Conservation (phyloP, 2,329 filamentous ascomycete genomes). For the Ophiocordyceps camponoti-leonardi region DNA sequence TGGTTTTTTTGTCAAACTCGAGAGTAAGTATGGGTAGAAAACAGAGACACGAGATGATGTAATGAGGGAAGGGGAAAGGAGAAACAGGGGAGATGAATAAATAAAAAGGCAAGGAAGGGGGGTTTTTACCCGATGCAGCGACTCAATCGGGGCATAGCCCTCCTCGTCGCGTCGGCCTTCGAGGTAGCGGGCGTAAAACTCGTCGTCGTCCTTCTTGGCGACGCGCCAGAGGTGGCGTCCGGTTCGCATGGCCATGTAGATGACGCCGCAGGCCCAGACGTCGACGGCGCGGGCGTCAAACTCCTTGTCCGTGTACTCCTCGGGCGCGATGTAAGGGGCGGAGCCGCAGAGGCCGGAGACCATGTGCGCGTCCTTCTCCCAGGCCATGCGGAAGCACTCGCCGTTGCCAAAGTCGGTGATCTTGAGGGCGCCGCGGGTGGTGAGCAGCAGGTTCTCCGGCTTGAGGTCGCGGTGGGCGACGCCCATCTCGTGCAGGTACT, state of each 20-base stretch:
- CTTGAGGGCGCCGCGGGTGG: conserved; percentile 81
- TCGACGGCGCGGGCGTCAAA: conserved; percentile 97
- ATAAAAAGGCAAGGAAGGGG: neutral
- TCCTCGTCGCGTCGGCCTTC: conserved; percentile 86
- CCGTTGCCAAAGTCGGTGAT: conserved; percentile 98
- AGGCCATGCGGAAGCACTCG: conserved; percentile 98
- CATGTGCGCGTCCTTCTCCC: conserved; percentile 98
- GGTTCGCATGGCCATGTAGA: conserved; percentile 99
- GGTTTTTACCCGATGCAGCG: conserved; percentile 70
- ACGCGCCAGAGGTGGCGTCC: conserved; percentile 91
- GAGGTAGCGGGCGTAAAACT: conserved; percentile 90
- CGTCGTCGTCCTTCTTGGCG: conserved; percentile 93
- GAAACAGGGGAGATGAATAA: too few relatives aligned
- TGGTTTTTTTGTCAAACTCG: too few relatives aligned
- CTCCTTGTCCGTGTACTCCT: conserved; percentile 89
- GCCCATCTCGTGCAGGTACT: conserved; percentile 99
- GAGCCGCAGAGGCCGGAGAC: conserved; percentile 92
- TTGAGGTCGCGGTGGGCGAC: conserved; percentile 94
- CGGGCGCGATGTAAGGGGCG: conserved; percentile 90
- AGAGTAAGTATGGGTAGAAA: too few relatives aligned
- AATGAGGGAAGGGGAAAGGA: too few relatives aligned
- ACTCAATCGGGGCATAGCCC: conserved; percentile 93
- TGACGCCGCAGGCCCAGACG: conserved; percentile 95
- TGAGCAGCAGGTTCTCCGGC: conserved; percentile 88
- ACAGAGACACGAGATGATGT: too few relatives aligned